Percentiles rank a stretch among this genome's conserved stretches.
These are phyloP conservation scores for Saccharomyces jurei DNA, from an alignment of 805 yeast genomes.

Conservation along the genomic window DNA sequence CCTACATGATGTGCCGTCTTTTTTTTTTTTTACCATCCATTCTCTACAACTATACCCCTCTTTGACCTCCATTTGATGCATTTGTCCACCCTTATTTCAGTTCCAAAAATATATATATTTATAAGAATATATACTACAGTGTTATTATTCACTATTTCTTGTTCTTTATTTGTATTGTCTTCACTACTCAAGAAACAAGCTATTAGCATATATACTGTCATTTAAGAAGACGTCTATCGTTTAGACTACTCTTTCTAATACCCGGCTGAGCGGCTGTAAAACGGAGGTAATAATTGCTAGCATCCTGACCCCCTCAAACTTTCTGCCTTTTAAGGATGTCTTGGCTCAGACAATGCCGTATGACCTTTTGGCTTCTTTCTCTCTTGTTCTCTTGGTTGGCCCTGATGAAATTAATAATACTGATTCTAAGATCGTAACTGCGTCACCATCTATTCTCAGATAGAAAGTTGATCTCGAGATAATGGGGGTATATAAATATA, in stretches of 20 bases:
- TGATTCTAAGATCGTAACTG: not conserved
- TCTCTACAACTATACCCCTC: not conserved
- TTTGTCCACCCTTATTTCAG: not conserved
- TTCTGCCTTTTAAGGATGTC: not conserved
- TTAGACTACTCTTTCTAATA: not conserved
- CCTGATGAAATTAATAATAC: not conserved
- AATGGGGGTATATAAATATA: not conserved
- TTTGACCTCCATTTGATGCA: not conserved
- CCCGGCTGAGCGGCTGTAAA: not conserved
- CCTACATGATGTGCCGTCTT: slow-evolving; percentile 10
- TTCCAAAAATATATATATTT: not conserved
- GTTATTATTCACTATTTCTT: not conserved
- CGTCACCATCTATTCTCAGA: not conserved
- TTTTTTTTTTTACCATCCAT: not conserved
- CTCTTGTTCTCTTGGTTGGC: not conserved
- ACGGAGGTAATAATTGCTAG: not conserved
- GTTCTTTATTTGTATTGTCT: not conserved
- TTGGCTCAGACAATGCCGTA: not conserved
- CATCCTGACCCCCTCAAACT: not conserved
- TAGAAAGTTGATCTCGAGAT: not conserved
- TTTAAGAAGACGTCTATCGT: not conserved
- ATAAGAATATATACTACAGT: not conserved
- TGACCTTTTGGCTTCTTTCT: not conserved
- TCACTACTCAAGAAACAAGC: not conserved
- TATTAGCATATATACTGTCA: not conserved